phyloP scores from a whole-genome alignment of 2,329 filamentous ascomycete species.

The Ascochyta fabae region DNA sequence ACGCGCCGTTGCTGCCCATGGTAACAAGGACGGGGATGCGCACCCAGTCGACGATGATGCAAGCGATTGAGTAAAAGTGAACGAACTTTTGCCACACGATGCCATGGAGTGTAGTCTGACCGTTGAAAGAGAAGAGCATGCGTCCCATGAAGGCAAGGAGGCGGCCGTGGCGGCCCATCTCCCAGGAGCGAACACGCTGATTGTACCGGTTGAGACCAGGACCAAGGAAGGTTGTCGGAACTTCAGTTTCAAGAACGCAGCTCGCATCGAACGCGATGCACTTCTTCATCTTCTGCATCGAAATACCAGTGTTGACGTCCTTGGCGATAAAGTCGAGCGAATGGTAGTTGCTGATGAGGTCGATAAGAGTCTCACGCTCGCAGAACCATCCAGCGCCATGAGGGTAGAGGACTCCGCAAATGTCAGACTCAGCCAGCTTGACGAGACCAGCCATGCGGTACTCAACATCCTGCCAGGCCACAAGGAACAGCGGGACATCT shows the following conservation, averaged over 20 bases:
- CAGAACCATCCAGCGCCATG: slow-evolving; percentile 29
- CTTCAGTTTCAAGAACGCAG: slow-evolving; percentile 25
- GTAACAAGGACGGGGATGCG: slow-evolving; percentile 23
- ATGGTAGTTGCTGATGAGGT: slow-evolving; percentile 24
- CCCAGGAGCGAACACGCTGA: slow-evolving; percentile 23
- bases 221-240: slow-evolving; percentile 25
- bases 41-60: slow-evolving; percentile 26
- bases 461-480: slow-evolving; percentile 20
- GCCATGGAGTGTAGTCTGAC: slow-evolving; percentile 17
- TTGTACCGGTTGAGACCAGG: slow-evolving; percentile 28
- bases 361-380: slow-evolving; percentile 24
- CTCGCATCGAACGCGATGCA: slow-evolving; percentile 24
- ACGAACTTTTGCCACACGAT: slow-evolving; percentile 27
- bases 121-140: slow-evolving; percentile 20
- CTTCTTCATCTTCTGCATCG: slow-evolving; percentile 25
- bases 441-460: neutral
- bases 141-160: slow-evolving; percentile 21
- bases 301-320: slow-evolving; percentile 23
- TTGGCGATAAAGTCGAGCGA: slow-evolving; percentile 30
- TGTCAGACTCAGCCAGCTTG: slow-evolving; percentile 21
- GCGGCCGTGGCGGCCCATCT: slow-evolving; percentile 28
- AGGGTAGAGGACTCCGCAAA: slow-evolving; percentile 26
- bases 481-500: slow-evolving; percentile 19
- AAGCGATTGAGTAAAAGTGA: slow-evolving; percentile 23
- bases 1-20: slow-evolving; percentile 18